These are phyloP conservation scores for Flagelloscypha sp. DNA, from an alignment of 768 basidiomycete genomes.

Conservation along the genomic window DNA sequence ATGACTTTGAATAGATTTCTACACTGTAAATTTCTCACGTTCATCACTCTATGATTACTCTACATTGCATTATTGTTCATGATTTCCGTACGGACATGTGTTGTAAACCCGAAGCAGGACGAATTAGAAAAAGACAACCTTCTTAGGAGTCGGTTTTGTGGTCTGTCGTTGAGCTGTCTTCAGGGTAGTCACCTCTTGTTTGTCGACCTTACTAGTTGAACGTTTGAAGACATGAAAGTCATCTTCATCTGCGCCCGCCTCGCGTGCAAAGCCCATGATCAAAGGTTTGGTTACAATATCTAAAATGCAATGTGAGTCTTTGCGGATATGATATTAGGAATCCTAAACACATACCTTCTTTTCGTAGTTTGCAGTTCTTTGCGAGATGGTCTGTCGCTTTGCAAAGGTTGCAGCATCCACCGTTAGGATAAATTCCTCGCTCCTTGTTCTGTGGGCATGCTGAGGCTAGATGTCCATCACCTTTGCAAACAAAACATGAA, in stretches of 20 bases:
- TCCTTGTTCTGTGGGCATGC: constrained; percentile 72
- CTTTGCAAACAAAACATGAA: constrained; percentile 84
- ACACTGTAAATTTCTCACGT: no score
- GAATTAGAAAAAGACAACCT: no score
- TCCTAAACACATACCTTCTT: constrained; percentile 34
- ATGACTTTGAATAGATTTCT: no score
- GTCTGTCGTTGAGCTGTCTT: no score
- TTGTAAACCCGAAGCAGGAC: no score
- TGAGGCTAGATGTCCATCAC: constrained; percentile 78
- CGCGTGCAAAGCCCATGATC: constrained; percentile 36
- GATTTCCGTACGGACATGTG: no score
- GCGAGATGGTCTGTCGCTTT: constrained; percentile 80
- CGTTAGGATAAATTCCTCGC: constrained; percentile 84
- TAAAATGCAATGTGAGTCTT: constrained; percentile 7
- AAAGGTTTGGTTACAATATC: constrained; percentile 29
- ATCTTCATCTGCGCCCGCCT: constrained; percentile 85
- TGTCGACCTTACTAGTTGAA: constrained; percentile 49
- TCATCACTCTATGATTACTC: no score
- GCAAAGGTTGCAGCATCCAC: constrained; percentile 86
- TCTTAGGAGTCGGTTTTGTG: no score
- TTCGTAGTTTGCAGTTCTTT: constrained; percentile 66
- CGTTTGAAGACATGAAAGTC: constrained; percentile 84
- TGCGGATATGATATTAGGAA: not conserved
- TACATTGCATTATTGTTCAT: no score
- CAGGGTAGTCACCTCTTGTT: no score